phyloP scores from a whole-genome alignment of 176 grass and related monocot genomes.

The Pontederia paniculata region DNA sequence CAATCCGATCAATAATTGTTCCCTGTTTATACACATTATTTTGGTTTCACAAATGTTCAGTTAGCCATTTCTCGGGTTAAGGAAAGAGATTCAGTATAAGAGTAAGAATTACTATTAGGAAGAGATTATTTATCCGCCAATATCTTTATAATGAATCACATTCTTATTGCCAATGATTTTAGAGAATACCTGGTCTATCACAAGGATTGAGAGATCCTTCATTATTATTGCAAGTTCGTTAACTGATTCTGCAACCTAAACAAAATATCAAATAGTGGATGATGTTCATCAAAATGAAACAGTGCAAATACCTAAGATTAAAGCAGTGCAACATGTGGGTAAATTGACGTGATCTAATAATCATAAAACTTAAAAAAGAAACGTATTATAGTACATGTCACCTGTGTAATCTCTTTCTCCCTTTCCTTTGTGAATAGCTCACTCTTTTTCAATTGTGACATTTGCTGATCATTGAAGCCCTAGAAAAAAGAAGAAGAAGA shows the following conservation, averaged over 20 bases:
- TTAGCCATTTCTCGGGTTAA: neutral
- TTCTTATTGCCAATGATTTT: neutral
- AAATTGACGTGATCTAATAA: neutral
- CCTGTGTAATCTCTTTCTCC: conserved; percentile 21
- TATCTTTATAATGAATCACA: too few relatives aligned
- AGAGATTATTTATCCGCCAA: too few relatives aligned
- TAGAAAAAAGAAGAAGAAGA: neutral
- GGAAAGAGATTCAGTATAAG: neutral
- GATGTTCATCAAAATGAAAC: neutral
- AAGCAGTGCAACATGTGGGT: neutral
- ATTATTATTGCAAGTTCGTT: conserved; percentile 98
- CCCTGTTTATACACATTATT: conserved; percentile 38
- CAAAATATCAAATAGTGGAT: neutral
- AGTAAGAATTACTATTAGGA: conserved; percentile 10
- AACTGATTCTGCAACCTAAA: conserved; percentile 87
- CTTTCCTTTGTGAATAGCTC: conserved; percentile 10
- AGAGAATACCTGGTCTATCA: conserved; percentile 86
- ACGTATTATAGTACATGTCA: neutral
- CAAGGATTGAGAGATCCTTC: conserved; percentile 96
- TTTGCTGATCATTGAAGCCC: conserved; percentile 12
- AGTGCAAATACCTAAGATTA: neutral
- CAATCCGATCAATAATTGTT: conserved; percentile 88
- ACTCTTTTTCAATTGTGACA: conserved; percentile 17
- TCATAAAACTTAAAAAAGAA: neutral
- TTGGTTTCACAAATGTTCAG: neutral